Evolutionary conservation across 768 basidiomycete genomes (phyloP).

Genomic region (Glaciozyma antarctica): DNA sequence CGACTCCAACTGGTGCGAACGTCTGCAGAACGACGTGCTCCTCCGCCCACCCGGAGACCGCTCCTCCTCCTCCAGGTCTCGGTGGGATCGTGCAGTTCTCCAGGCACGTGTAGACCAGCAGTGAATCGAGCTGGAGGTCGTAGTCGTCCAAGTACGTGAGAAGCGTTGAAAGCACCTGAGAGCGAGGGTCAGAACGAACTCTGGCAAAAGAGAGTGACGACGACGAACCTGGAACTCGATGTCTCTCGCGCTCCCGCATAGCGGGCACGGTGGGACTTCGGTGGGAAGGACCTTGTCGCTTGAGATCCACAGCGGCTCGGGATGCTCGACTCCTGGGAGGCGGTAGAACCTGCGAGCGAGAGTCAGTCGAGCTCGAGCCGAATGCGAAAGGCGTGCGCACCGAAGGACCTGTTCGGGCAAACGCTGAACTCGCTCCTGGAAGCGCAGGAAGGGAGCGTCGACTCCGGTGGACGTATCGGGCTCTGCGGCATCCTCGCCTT

Average conservation of each 20-base stretch:
- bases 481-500: slow-evolving; percentile 23
- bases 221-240: slow-evolving; percentile 32
- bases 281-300: slow-evolving; percentile 4
- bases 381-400: slow-evolving; percentile 2
- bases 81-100: slow-evolving; percentile 19
- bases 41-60: slow-evolving; percentile 22
- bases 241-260: slow-evolving; percentile 20
- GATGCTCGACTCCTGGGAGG: slow-evolving; percentile 21
- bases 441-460: slow-evolving; percentile 30
- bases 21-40: slow-evolving; percentile 29
- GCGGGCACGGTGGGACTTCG: slow-evolving; percentile 12
- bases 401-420: slow-evolving; percentile 34
- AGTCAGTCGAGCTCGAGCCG: background rate
- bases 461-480: slow-evolving; percentile 30
- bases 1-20: slow-evolving; percentile 9
- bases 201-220: background rate
- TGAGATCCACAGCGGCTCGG: slow-evolving; percentile 21
- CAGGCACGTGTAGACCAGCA: slow-evolving; percentile 32
- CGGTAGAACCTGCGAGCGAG: slow-evolving; percentile 25
- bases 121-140: slow-evolving; percentile 25
- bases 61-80: background rate
- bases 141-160: slow-evolving; percentile 27
- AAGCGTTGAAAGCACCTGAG: slow-evolving; percentile 30
- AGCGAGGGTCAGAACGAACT: background rate
- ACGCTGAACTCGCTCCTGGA: slow-evolving; percentile 31